Evolutionary conservation across 2,329 filamentous ascomycete genomes (phyloP).

Genomic region (Colletotrichum kahawae): DNA sequence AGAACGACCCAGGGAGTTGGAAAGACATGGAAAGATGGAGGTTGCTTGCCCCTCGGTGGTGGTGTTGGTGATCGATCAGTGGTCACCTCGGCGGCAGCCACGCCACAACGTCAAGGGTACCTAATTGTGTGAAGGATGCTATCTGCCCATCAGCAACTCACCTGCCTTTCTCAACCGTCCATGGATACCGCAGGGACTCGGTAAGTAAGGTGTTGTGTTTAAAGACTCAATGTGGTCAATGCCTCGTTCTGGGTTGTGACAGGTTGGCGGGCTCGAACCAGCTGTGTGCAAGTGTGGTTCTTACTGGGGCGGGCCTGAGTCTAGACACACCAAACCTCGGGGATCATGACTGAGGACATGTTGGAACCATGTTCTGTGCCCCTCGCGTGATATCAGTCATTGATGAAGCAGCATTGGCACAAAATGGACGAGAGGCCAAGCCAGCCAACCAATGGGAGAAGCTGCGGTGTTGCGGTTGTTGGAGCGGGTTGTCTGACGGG

Average conservation of each 20-base stretch:
- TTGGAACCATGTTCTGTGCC: slow-evolving; percentile 1
- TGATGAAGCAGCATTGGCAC: background rate
- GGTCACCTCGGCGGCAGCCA: background rate
- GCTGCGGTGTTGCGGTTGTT: background rate
- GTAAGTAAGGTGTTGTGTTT: background rate
- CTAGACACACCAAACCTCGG: background rate
- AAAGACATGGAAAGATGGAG: background rate
- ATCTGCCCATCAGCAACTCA: background rate
- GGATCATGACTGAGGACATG: background rate
- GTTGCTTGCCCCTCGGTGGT: background rate
- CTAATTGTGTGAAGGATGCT: background rate
- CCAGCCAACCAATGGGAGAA: background rate
- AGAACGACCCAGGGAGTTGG: background rate
- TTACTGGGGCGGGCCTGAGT: background rate
- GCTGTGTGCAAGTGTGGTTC: background rate
- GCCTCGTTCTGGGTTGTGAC: background rate
- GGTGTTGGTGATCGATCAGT: background rate
- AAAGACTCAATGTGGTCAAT: background rate
- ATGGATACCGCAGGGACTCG: background rate
- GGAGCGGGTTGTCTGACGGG: background rate
- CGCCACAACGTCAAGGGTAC: background rate
- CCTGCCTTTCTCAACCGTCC: background rate
- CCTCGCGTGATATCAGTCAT: background rate
- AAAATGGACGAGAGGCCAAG: background rate
- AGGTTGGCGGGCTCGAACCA: background rate